Conservation (phyloP, 2,329 filamentous ascomycete genomes). For the Sclerotinia minor region DNA sequence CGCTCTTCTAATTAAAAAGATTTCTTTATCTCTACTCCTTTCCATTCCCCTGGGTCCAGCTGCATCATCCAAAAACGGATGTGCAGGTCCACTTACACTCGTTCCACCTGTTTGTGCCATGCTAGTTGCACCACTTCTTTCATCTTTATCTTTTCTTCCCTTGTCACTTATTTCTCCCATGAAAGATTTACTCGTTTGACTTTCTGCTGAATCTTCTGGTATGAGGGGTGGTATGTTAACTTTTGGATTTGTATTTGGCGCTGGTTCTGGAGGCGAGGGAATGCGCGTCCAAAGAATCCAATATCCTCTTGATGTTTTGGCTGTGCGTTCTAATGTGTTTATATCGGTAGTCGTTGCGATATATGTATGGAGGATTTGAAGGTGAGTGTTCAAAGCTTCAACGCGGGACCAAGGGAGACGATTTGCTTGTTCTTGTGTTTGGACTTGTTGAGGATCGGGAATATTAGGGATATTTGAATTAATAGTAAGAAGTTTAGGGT, state of each 20-base stretch:
- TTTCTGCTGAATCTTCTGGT: conserved; percentile 26
- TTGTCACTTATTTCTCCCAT: background rate
- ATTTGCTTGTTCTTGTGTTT: conserved; percentile 32
- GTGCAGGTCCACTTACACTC: conserved; percentile 35
- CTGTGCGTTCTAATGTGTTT: conserved; percentile 59
- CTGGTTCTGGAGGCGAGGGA: conserved; percentile 43
- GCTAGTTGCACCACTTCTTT: background rate
- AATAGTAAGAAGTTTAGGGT: conserved; percentile 55
- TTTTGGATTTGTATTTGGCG: background rate
- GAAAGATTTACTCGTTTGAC: conserved; percentile 4
- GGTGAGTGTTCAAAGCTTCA: conserved; percentile 65
- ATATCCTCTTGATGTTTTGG: conserved; percentile 67
- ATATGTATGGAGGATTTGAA: conserved; percentile 61
- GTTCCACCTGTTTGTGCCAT: conserved; percentile 29
- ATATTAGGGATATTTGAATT: conserved; percentile 68
- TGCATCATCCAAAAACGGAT: conserved; percentile 36
- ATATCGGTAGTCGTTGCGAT: conserved; percentile 45
- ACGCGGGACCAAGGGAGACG: conserved; percentile 54
- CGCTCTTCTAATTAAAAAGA: conserved; percentile 60
- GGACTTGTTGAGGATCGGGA: conserved; percentile 49
- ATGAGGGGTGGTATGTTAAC: conserved; percentile 27
- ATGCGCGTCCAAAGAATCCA: conserved; percentile 69
- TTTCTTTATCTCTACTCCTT: conserved; percentile 52
- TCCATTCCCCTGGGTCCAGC: background rate
- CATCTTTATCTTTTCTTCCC: background rate